phyloP scores from a whole-genome alignment of 148 eudicot species.

The Spergularia marina region DNA sequence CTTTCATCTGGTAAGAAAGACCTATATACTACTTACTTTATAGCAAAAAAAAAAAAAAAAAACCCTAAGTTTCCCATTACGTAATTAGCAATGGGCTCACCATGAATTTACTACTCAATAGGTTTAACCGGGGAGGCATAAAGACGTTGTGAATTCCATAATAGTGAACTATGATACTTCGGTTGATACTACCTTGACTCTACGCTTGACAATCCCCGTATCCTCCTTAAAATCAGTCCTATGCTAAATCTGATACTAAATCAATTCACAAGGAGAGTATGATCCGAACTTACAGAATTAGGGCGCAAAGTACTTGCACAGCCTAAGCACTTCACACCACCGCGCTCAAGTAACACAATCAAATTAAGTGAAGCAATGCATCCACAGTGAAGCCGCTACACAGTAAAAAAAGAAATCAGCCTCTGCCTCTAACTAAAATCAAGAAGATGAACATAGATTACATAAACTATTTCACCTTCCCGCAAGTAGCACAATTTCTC shows the following conservation, averaged over 20 bases:
- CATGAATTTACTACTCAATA: not conserved
- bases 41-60: not conserved
- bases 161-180: not conserved
- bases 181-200: not conserved
- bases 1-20: slow-evolving; percentile 2
- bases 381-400: slow-evolving; percentile 95
- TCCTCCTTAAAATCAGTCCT: not conserved
- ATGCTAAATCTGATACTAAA: not conserved
- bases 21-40: not conserved
- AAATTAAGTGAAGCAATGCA: slow-evolving; percentile 84
- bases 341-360: slow-evolving; percentile 76
- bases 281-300: slow-evolving; percentile 53
- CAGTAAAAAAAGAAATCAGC: slow-evolving; percentile 20
- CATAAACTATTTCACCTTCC: slow-evolving; percentile 56
- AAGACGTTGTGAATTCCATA: not conserved
- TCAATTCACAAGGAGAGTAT: slow-evolving; percentile 2
- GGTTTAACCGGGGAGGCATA: not conserved
- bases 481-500: slow-evolving; percentile 79
- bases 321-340: slow-evolving; percentile 74
- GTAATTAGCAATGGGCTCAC: not conserved
- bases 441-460: slow-evolving; percentile 15
- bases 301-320: slow-evolving; percentile 45
- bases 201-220: slow-evolving; percentile 3
- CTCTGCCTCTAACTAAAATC: slow-evolving; percentile 13
- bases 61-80: not conserved